Percentiles rank a stretch among this genome's conserved stretches.
Conservation (phyloP, 2,329 filamentous ascomycete genomes). For the Dactylellina sp. region DNA sequence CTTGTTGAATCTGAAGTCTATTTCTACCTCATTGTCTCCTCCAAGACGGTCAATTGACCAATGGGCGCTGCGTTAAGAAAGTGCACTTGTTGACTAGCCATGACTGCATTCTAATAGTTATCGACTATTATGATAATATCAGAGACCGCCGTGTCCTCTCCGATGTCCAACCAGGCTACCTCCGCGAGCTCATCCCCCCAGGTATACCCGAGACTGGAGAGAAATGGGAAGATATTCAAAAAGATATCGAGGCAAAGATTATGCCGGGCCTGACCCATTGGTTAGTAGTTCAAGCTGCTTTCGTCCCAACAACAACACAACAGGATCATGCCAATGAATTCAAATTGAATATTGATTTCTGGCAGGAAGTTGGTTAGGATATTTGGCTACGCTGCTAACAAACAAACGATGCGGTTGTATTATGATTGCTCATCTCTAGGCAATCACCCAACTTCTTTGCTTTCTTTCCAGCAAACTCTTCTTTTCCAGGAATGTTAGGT, state of each 20-base stretch:
- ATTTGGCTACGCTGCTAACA: too few species aligned
- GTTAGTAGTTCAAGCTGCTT: constrained; percentile 62
- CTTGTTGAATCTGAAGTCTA: constrained; percentile 17
- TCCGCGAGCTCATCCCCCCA: constrained; percentile 79
- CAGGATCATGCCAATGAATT: not conserved
- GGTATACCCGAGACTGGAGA: constrained; percentile 75
- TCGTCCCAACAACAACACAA: constrained; percentile 25
- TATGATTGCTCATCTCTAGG: constrained; percentile 64
- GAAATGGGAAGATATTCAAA: constrained; percentile 81
- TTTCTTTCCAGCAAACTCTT: constrained; percentile 86
- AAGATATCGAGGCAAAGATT: constrained; percentile 86
- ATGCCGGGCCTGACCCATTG: constrained; percentile 94
- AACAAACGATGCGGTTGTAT: not conserved
- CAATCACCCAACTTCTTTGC: constrained; percentile 95
- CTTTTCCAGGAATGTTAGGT: constrained; percentile 86
- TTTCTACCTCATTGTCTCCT: constrained; percentile 11
- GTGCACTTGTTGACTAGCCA: not conserved
- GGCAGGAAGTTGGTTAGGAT: not conserved
- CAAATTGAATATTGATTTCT: not conserved
- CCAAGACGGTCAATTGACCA: not conserved
- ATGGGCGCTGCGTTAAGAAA: not conserved
- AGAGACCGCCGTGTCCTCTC: constrained; percentile 78
- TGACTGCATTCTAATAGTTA: constrained; percentile 71
- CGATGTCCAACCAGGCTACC: constrained; percentile 84
- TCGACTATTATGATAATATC: constrained; percentile 83